phyloP scores from a whole-genome alignment of 192 early-diverging fungal genomes.

The Allomyces arbusculus region DNA sequence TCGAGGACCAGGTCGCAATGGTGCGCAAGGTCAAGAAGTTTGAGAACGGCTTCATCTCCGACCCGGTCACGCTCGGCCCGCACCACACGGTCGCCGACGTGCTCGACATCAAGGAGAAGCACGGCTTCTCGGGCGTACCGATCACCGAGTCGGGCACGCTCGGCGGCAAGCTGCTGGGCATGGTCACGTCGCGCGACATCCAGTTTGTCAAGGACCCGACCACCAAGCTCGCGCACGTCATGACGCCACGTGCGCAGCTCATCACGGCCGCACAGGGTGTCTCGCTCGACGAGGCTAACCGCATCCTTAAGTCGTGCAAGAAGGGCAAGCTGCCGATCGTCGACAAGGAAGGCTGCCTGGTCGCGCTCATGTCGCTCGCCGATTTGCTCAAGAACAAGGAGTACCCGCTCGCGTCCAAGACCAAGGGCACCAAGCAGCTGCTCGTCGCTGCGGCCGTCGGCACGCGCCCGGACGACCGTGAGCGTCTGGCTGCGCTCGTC shows the following conservation, averaged over 20 bases:
- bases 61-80: constrained; percentile 72
- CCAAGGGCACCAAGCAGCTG: constrained; percentile 61
- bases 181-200: constrained; percentile 91
- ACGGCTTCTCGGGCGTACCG: constrained; percentile 90
- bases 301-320: constrained; percentile 64
- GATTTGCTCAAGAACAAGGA: constrained; percentile 94
- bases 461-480: constrained; percentile 73
- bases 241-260: constrained; percentile 58
- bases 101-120: constrained; percentile 58
- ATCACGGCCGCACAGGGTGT: constrained; percentile 71
- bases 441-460: constrained; percentile 83
- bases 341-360: constrained; percentile 57
- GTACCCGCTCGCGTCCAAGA: constrained; percentile 81
- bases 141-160: constrained; percentile 81
- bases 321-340: constrained; percentile 97
- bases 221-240: constrained; percentile 48
- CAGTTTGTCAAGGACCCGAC: constrained; percentile 63
- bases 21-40: constrained; percentile 93
- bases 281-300: constrained; percentile 75
- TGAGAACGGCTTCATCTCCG: constrained; percentile 96
- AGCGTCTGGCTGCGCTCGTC: constrained; percentile 60
- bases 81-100: constrained; percentile 69
- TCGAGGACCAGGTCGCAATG: constrained; percentile 93
- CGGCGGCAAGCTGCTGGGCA: constrained; percentile 75
- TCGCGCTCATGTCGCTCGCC: constrained; percentile 76